These are phyloP conservation scores for Myriosclerotinia curreyana DNA, from an alignment of 2,329 filamentous ascomycete genomes.

Conservation along the genomic window DNA sequence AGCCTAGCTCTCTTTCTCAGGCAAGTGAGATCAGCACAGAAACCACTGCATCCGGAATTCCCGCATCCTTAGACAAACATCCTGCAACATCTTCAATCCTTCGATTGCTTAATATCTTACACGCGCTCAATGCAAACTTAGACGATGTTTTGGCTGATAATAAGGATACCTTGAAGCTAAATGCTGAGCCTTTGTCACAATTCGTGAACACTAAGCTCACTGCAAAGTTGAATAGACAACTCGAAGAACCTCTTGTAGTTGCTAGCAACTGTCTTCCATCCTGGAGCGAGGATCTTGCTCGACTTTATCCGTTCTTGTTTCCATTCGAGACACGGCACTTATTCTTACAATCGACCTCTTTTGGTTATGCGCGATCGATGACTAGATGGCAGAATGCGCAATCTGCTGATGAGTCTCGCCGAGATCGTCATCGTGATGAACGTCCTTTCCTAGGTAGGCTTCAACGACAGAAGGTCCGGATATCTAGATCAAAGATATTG, in stretches of 20 bases:
- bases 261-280: constrained; percentile 93
- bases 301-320: constrained; percentile 93
- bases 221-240: constrained; percentile 92
- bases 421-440: constrained; percentile 81
- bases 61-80: constrained; percentile 77
- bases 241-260: constrained; percentile 95
- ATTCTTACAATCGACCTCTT: constrained; percentile 96
- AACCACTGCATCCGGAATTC: constrained; percentile 60
- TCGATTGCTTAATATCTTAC: constrained; percentile 81
- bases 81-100: constrained; percentile 85
- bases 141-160: constrained; percentile 85
- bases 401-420: constrained; percentile 72
- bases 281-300: constrained; percentile 93
- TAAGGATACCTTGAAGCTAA: constrained; percentile 66
- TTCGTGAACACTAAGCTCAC: constrained; percentile 99
- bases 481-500: constrained; percentile 88
- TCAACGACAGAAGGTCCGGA: constrained; percentile 96
- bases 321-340: constrained; percentile 96
- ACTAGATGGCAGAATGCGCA: constrained; percentile 94
- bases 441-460: constrained; percentile 86
- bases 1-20: constrained; percentile 61
- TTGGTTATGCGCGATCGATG: constrained; percentile 97
- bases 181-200: constrained; percentile 80
- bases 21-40: constrained; percentile 50
- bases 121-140: constrained; percentile 88